A percentile compares a stretch with the other conserved stretches of the same genome.
Conservation (phyloP, 495 filamentous ascomycete genomes). For the Annulohypoxylon moriforme region DNA sequence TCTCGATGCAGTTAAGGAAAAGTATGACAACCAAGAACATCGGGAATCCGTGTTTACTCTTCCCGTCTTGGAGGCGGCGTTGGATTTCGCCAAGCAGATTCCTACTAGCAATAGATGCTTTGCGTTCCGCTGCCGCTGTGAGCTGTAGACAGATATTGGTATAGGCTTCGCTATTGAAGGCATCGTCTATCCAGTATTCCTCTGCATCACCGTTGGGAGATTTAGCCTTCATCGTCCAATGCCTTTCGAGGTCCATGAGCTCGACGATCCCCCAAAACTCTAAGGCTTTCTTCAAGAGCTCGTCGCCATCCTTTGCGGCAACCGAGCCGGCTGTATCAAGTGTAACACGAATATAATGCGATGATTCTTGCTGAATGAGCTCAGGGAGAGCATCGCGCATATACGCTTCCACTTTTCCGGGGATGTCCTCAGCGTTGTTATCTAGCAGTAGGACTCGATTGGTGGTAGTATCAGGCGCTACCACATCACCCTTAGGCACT, state of each 20-base stretch:
- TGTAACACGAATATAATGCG: constrained; percentile 74
- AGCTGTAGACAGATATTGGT: constrained; percentile 74
- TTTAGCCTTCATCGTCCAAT: constrained; percentile 69
- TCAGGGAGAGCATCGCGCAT: constrained; percentile 71
- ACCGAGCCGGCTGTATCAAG: constrained; percentile 68
- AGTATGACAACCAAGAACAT: constrained; percentile 80
- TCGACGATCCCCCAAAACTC: constrained; percentile 83
- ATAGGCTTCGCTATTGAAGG: constrained; percentile 57
- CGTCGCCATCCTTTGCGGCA: constrained; percentile 67
- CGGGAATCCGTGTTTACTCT: constrained; percentile 73
- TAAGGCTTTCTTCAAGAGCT: constrained; percentile 71
- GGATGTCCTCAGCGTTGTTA: constrained; percentile 74
- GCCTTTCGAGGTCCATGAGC: constrained; percentile 74
- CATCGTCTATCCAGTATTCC: constrained; percentile 52
- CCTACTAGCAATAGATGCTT: constrained; percentile 72
- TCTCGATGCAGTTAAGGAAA: constrained; percentile 82
- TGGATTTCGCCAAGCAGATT: constrained; percentile 80
- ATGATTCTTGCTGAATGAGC: constrained; percentile 73
- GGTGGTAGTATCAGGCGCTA: constrained; percentile 12
- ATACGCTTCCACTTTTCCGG: constrained; percentile 74
- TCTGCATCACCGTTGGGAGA: constrained; percentile 45
- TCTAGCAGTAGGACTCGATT: constrained; percentile 65
- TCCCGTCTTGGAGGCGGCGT: constrained; percentile 76
- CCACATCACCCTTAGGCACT: constrained; percentile 52
- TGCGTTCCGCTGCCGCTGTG: constrained; percentile 77